Evolutionary conservation across 306 rosid species (phyloP).

Genomic region (Vigna mungo): DNA sequence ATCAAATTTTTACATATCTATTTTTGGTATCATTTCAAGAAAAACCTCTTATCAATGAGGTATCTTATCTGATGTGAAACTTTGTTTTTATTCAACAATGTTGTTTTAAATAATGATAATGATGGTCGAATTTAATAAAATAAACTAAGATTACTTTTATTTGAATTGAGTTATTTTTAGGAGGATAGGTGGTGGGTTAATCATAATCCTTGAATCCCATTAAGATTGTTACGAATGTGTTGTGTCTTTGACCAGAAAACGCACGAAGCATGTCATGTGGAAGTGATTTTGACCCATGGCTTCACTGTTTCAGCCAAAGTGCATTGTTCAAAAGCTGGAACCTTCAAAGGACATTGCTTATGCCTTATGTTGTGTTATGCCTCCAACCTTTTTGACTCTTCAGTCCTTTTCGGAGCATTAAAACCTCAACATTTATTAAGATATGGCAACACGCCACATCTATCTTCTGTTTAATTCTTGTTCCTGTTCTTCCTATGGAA

Average conservation of each 20-base stretch:
- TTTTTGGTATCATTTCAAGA: too few species aligned
- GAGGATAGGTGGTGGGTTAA: background rate
- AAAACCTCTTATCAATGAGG: too few species aligned
- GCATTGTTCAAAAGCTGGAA: slow-evolving; percentile 11
- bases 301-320: slow-evolving; percentile 1
- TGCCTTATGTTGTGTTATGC: slow-evolving; percentile 2
- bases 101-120: background rate
- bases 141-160: background rate
- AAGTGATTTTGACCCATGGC: background rate
- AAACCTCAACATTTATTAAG: background rate
- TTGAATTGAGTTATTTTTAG: background rate
- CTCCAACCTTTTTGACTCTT: background rate
- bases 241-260: background rate
- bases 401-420: slow-evolving; percentile 32
- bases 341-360: slow-evolving; percentile 8
- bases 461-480: background rate
- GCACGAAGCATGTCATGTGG: slow-evolving; percentile 1
- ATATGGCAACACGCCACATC: background rate
- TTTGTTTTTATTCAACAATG: too few species aligned
- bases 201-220: background rate
- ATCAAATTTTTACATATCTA: too few species aligned
- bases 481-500: slow-evolving; percentile 2
- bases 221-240: background rate
- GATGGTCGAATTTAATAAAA: background rate
- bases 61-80: too few species aligned